Evolutionary conservation across 805 yeast species (phyloP).

Genomic region (Phaffomyces opuntiae): DNA sequence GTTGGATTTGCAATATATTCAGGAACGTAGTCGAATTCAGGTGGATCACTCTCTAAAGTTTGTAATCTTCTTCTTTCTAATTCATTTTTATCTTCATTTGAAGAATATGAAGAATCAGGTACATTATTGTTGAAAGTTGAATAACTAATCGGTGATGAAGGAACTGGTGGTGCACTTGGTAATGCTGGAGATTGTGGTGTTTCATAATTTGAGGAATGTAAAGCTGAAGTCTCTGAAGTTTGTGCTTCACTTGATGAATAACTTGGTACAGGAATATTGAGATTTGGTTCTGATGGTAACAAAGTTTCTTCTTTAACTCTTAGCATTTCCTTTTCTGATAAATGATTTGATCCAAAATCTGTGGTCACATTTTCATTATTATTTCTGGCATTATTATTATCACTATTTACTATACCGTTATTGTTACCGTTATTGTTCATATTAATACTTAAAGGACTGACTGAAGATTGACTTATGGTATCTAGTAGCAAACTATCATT

Average conservation of each 20-base stretch:
- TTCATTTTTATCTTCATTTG: slow-evolving; percentile 31
- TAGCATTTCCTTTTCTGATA: slow-evolving; percentile 52
- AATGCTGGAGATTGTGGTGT: background rate
- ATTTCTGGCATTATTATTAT: background rate
- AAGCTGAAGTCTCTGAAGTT: background rate
- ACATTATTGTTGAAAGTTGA: background rate
- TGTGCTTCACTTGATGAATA: slow-evolving; percentile 5
- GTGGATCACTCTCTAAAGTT: slow-evolving; percentile 37
- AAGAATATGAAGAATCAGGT: background rate
- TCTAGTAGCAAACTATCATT: slow-evolving; percentile 7
- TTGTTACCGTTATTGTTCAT: background rate
- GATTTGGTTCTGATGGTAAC: slow-evolving; percentile 50
- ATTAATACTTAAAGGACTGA: slow-evolving; percentile 20
- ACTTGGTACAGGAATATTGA: slow-evolving; percentile 15
- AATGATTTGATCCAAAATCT: background rate
- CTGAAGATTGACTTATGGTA: slow-evolving; percentile 16
- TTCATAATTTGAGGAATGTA: background rate
- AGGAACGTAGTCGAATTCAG: slow-evolving; percentile 25
- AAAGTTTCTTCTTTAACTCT: slow-evolving; percentile 49
- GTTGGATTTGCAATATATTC: slow-evolving; percentile 12
- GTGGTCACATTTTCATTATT: background rate
- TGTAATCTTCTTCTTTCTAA: slow-evolving; percentile 30
- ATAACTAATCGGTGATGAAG: slow-evolving; percentile 1
- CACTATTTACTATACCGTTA: background rate
- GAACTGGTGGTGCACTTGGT: slow-evolving; percentile 2